phyloP scores from a whole-genome alignment of 164 flowering plant genomes.

The Aristolochia fimbriata region DNA sequence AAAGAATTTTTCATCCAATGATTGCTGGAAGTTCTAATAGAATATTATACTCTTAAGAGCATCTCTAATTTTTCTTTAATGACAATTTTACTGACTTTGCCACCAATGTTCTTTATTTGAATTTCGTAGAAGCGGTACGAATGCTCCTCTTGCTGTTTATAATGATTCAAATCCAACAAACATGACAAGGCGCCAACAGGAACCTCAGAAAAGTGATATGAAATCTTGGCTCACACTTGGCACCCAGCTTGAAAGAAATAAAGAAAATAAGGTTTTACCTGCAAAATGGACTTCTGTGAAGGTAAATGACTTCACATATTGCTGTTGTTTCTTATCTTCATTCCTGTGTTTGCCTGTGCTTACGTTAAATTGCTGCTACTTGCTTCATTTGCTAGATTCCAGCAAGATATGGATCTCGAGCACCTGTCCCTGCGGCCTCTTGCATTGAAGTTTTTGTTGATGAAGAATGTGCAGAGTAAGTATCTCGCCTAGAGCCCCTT shows the following conservation, averaged over 20 bases:
- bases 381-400: conserved; percentile 41
- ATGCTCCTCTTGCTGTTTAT: conserved; percentile 35
- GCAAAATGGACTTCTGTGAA: conserved; percentile 77
- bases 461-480: conserved; percentile 73
- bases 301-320: conserved; percentile 23
- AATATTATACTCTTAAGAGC: too few species aligned
- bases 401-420: conserved; percentile 32
- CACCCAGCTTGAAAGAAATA: conserved; percentile 64
- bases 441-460: conserved; percentile 78
- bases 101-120: too few species aligned
- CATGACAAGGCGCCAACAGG: conserved; percentile 31
- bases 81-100: too few species aligned
- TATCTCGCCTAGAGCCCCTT: not conserved
- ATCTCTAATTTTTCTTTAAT: too few species aligned
- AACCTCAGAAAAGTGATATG: conserved; percentile 22
- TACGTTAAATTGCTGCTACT: not conserved
- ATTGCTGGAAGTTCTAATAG: too few species aligned
- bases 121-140: not conserved
- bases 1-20: too few species aligned
- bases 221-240: conserved; percentile 61
- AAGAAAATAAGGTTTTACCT: conserved; percentile 70
- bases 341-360: not conserved
- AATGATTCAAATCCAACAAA: conserved; percentile 32
- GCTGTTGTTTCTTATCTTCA: not conserved
- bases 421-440: conserved; percentile 28